Conservation (phyloP, 495 filamentous ascomycete species). For the Lasiosphaeris hirsuta region DNA sequence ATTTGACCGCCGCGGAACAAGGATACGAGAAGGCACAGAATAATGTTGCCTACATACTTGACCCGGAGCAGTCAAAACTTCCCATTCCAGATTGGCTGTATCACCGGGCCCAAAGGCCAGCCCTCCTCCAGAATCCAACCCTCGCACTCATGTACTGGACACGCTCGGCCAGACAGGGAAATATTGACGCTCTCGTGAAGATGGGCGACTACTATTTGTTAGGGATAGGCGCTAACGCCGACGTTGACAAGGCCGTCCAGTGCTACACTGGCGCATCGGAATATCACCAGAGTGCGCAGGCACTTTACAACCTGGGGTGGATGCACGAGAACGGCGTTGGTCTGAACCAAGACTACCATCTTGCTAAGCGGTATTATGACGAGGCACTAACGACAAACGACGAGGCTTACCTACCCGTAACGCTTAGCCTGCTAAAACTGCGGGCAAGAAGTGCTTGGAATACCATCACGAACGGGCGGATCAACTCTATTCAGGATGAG, state of each 20-base stretch:
- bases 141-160: slow-evolving; percentile 96
- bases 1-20: slow-evolving; percentile 93
- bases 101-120: slow-evolving; percentile 34
- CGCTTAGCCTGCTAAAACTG: slow-evolving; percentile 82
- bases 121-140: slow-evolving; percentile 63
- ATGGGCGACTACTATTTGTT: slow-evolving; percentile 96
- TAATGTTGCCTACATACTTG: slow-evolving; percentile 90
- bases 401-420: slow-evolving; percentile 93
- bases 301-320: slow-evolving; percentile 96
- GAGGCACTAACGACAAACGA: slow-evolving; percentile 83
- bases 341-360: slow-evolving; percentile 91
- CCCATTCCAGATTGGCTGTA: slow-evolving; percentile 39
- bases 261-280: slow-evolving; percentile 93
- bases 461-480: slow-evolving; percentile 76
- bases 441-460: slow-evolving; percentile 89
- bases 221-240: slow-evolving; percentile 69
- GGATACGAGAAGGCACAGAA: slow-evolving; percentile 91
- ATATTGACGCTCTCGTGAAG: slow-evolving; percentile 91
- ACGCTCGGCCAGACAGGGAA: slow-evolving; percentile 86
- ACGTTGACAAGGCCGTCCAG: slow-evolving; percentile 83
- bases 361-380: slow-evolving; percentile 96
- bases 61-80: slow-evolving; percentile 63
- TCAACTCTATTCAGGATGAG: slow-evolving; percentile 88
- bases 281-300: slow-evolving; percentile 85
- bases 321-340: slow-evolving; percentile 98